Percentiles rank a stretch among this genome's conserved stretches.
phyloP scores from a whole-genome alignment of 805 yeast genomes.

The Candida berthetii region DNA sequence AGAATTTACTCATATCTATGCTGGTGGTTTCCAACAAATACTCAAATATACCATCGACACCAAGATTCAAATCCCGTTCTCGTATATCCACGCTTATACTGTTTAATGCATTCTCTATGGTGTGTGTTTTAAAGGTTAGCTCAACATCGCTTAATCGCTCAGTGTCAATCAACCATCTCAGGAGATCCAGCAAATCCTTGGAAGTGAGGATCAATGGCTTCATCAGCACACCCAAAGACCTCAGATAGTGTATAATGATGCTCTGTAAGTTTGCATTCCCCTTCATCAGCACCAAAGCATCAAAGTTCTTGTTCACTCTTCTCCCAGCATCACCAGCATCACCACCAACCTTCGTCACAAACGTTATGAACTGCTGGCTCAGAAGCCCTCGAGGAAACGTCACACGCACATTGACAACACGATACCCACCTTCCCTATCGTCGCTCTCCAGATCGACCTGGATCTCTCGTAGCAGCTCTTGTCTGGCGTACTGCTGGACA shows the following conservation, averaged over 20 bases:
- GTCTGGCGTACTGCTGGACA: background rate
- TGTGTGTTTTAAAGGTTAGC: conserved; percentile 16
- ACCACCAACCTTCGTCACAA: background rate
- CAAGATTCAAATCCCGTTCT: background rate
- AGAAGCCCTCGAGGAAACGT: background rate
- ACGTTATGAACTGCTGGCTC: background rate
- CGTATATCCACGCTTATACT: conserved; percentile 19
- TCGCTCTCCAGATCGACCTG: background rate
- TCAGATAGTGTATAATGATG: background rate
- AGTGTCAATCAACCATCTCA: conserved; percentile 17
- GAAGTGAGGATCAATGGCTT: conserved; percentile 19
- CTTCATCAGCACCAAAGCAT: background rate
- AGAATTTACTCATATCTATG: background rate
- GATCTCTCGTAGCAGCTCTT: background rate
- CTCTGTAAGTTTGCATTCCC: background rate
- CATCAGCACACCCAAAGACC: conserved; percentile 15
- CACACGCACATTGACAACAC: background rate
- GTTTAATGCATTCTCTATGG: conserved; percentile 16
- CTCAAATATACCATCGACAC: background rate
- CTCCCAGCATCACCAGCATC: no score
- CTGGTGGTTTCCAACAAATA: background rate
- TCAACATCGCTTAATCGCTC: conserved; percentile 20
- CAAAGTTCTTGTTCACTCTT: background rate
- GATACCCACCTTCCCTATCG: background rate
- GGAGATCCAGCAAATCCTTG: conserved; percentile 15